Conservation (phyloP, 345 rosid genomes). For the Bruguiera parviflora region DNA sequence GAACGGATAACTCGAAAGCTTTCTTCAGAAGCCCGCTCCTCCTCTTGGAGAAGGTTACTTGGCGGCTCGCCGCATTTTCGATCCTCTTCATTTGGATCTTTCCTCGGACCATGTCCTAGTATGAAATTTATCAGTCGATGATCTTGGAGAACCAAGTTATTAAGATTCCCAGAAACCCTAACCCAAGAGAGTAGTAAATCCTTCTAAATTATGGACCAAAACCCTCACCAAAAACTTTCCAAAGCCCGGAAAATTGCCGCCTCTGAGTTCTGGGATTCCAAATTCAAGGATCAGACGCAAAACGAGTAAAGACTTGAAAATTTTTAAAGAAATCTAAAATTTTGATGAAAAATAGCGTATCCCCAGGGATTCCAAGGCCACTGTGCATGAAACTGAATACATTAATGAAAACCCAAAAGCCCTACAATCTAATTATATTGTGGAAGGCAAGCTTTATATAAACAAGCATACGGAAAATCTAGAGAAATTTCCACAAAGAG, state of each 20-base stretch:
- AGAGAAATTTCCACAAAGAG: background rate
- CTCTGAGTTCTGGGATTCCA: too few relatives aligned
- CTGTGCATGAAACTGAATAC: background rate
- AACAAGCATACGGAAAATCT: too few relatives aligned
- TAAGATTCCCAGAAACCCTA: conserved; percentile 11
- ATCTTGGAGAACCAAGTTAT: conserved; percentile 3
- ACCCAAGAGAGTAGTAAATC: background rate
- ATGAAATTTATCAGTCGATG: background rate
- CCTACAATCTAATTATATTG: too few relatives aligned
- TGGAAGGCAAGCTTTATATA: too few relatives aligned
- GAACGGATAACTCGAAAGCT: conserved; percentile 59
- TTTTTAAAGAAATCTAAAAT: too few relatives aligned
- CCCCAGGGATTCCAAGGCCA: background rate
- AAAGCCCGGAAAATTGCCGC: background rate
- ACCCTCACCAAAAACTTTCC: conserved; percentile 13
- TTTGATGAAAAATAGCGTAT: too few relatives aligned
- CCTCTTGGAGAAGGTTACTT: conserved; percentile 60
- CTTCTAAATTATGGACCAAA: background rate
- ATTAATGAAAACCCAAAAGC: background rate
- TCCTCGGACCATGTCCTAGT: conserved; percentile 54
- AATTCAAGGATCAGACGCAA: too few relatives aligned
- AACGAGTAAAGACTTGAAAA: too few relatives aligned
- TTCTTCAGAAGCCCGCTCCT: conserved; percentile 57
- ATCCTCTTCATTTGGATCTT: conserved; percentile 56
- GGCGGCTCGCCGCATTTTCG: conserved; percentile 52